Evolutionary conservation across 225 moss, liverwort and hornwort species (phyloP), one percentile per base, ranked within the genome.

Genomic region (Marchantia polymorpha): DNA sequence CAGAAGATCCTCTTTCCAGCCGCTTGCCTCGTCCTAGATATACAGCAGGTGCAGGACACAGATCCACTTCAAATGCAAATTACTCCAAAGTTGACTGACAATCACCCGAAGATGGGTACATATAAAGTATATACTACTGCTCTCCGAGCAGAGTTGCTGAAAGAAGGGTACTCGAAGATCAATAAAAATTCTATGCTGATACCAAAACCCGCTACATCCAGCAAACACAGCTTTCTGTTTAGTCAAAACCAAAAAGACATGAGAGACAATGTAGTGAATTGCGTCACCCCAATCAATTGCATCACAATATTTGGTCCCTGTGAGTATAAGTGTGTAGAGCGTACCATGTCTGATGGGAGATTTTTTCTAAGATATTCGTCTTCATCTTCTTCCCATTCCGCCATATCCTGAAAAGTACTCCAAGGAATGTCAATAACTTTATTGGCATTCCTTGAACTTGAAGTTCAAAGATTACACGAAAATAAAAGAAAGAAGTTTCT

Each of bases 361-460:
- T 96, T 96, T 81, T 90, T 96, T 58, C 94, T 90, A 82, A 94
- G 55, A 75, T 92, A 96, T 77, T 96, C 96, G 63, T 96, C 96
- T 88, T 92, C 94, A 69, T 96, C 96, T 81, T 96, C 93, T 84
- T 88, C 87, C 96, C 96, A 96, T 88, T 94, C 94, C 81, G 77
- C 79, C 31, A 91, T 88, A 85, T 96, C 96, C 96, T 96, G 90
- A 66, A 80, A 26, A 56, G 14, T 22, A 20, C 19, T 16, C 30
- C 39, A 71, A 50, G 13, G n/a, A 25, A 39, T 29, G 72, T n/a
- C 16, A 4, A 53, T 12, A 31, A 30, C 4, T 51, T 22, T n/a
- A n/a, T n/a, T n/a, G n/a, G n/a, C n/a, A n/a, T n/a, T n/a, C n/a
- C n/a, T n/a, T n/a, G n/a, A 53, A 46, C 26, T 26, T 2, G 55